Base-by-base conservation (phyloP, 495 filamentous ascomycete species). In the Penicillium simplicissimum region DNA sequence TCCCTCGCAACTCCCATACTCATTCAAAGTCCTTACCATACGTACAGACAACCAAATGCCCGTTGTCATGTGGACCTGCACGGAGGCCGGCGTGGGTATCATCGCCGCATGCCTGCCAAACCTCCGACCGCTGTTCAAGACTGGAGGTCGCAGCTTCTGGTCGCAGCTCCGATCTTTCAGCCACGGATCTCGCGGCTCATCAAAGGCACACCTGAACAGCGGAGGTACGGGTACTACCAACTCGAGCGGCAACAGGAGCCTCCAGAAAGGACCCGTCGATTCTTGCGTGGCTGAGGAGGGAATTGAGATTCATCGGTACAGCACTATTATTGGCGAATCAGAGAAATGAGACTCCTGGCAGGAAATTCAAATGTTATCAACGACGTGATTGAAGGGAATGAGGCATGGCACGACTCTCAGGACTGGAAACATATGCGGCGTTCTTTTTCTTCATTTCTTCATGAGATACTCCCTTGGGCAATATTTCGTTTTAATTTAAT, bases 41-140 rank as follows among this genome's bases (percentile, higher is more conserved):
- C 19, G 8, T 37, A 7, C n/a, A 70, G 69, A 66, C 28, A 55
- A 72, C 43, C 70, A 72, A 68, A 68, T 67, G 48, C 70, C 67
- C 2, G 56, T 61, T 10, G 65, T 63, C 49, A 59, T 72, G 33
- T 72, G 70, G 70, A 72, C 70, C 14, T 72, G 70, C 45, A 55
- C 61, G 19, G 70, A 72, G 53, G 62, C 62, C 13, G 67, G 67
- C 1, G 70, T 72, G 0, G 67, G 62, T 19, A 72, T 72, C 38
- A 58, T 67, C 6, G 70, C 67, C 8, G 70, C 70, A 31, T 72
- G 70, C 51, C 62, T 72, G 1, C 67, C 70, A 3, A 72, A 72
- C 45, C 62, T 72, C 9, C 54, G 67, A 28, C 70, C 70, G 13
- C 42, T 70, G 31, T 70, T 72, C 58, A 61, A 59, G 13, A n/a